These are phyloP conservation scores for Candida labiduridarum DNA, from an alignment of 1,139 yeast species.

Conservation along the genomic window DNA sequence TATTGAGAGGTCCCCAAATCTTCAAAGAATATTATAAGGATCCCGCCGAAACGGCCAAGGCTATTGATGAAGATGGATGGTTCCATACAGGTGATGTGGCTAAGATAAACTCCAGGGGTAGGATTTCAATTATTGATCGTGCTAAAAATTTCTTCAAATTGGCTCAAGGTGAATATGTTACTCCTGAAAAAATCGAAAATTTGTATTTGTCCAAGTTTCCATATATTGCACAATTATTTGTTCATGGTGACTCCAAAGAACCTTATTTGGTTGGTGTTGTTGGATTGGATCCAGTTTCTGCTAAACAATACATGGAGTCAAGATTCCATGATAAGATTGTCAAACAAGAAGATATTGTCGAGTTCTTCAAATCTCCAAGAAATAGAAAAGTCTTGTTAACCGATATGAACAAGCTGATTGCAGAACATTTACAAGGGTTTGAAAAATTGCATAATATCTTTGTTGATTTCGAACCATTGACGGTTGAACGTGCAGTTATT, in stretches of 20 bases:
- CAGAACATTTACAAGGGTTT: constrained; percentile 44
- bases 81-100: constrained; percentile 46
- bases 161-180: constrained; percentile 48
- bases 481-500: constrained; percentile 59
- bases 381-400: constrained; percentile 30
- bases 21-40: constrained; percentile 40
- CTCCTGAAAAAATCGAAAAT: constrained; percentile 47
- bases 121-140: constrained; percentile 40
- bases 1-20: constrained; percentile 43
- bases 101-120: constrained; percentile 22
- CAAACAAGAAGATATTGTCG: constrained; percentile 27
- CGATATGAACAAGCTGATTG: constrained; percentile 28
- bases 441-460: constrained; percentile 66
- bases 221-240: constrained; percentile 34
- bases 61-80: constrained; percentile 61
- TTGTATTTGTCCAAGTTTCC: constrained; percentile 38
- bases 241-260: constrained; percentile 65
- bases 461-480: constrained; percentile 68
- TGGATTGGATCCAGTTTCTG: constrained; percentile 47
- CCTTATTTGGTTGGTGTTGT: constrained; percentile 63
- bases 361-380: constrained; percentile 29
- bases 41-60: constrained; percentile 41
- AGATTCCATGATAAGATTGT: constrained; percentile 20
- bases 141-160: constrained; percentile 48
- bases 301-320: constrained; percentile 20